phyloP scores from a whole-genome alignment of 108 stramenopile species.

The Nannochloropsis granulata region DNA sequence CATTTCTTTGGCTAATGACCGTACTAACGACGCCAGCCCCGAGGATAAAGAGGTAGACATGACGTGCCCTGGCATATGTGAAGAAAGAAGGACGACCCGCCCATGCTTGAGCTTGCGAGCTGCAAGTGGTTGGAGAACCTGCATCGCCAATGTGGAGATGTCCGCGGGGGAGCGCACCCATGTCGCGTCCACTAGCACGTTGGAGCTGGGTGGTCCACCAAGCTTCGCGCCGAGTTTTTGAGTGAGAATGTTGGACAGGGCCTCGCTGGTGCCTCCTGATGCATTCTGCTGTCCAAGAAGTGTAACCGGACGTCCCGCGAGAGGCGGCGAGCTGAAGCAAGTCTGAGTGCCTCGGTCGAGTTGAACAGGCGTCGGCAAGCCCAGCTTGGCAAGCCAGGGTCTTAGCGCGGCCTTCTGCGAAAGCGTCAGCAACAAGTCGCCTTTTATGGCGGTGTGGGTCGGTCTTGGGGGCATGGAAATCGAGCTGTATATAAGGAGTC shows the following conservation, averaged over 20 bases:
- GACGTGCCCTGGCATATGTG: background rate
- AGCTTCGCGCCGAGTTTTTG: background rate
- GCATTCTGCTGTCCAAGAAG: background rate
- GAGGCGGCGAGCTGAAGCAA: background rate
- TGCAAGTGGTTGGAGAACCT: background rate
- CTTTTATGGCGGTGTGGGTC: background rate
- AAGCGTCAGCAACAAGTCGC: background rate
- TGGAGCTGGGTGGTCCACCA: background rate
- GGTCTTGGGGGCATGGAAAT: background rate
- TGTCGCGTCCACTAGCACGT: background rate
- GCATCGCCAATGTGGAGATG: background rate
- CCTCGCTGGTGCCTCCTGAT: background rate
- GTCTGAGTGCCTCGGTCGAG: background rate
- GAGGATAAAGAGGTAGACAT: background rate
- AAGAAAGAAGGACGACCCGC: background rate
- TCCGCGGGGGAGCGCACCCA: background rate
- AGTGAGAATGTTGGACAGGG: background rate
- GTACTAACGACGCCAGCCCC: background rate
- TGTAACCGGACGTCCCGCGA: background rate
- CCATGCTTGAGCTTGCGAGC: background rate
- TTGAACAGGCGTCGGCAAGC: background rate
- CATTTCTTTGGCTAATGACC: background rate
- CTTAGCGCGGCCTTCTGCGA: background rate
- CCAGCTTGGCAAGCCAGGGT: background rate
- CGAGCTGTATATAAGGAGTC: too few species aligned